phyloP scores from a whole-genome alignment of 129 eudicot genomes.

The Heracleum sosnowskyi region DNA sequence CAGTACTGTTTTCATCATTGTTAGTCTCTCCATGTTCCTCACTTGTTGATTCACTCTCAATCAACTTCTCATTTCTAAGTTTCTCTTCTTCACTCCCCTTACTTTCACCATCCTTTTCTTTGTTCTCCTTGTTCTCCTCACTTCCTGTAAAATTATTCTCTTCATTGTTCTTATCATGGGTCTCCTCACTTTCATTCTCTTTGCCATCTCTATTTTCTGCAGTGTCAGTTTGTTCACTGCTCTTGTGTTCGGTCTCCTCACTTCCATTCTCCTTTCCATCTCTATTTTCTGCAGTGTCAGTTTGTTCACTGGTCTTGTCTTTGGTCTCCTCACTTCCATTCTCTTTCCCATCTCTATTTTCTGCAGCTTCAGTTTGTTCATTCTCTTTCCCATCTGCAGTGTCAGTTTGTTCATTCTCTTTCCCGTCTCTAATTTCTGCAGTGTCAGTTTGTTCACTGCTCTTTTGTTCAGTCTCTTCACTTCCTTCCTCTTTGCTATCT shows the following conservation, averaged over 20 bases:
- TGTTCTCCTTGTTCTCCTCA: constrained; percentile 14
- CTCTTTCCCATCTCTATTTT: constrained; percentile 26
- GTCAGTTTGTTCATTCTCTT: constrained; percentile 6
- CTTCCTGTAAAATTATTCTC: constrained; percentile 4
- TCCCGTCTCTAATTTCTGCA: constrained; percentile 7
- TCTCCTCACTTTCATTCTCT: constrained; percentile 20
- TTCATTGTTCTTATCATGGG: constrained; percentile 22
- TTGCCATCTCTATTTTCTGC: constrained; percentile 10
- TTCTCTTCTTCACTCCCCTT: constrained; percentile 28
- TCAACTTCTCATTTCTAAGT: constrained; percentile 28
- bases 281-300: not conserved
- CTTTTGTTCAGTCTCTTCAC: not conserved
- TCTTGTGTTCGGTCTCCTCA: not conserved
- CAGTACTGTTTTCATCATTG: not conserved
- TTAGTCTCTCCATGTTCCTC: constrained; percentile 17
- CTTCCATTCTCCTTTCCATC: constrained; percentile 32
- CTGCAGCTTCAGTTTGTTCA: not conserved
- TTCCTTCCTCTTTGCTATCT: constrained; percentile 30
- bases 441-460: constrained; percentile 15
- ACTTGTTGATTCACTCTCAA: constrained; percentile 34
- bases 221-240: constrained; percentile 14
- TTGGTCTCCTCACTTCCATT: constrained; percentile 8
- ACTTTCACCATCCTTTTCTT: constrained; percentile 29
- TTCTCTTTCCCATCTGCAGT: constrained; percentile 2
- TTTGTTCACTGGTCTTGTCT: constrained; percentile 6